These are phyloP conservation scores for Acacia confusa DNA, from an alignment of 306 rosid species.

Conservation along the genomic window DNA sequence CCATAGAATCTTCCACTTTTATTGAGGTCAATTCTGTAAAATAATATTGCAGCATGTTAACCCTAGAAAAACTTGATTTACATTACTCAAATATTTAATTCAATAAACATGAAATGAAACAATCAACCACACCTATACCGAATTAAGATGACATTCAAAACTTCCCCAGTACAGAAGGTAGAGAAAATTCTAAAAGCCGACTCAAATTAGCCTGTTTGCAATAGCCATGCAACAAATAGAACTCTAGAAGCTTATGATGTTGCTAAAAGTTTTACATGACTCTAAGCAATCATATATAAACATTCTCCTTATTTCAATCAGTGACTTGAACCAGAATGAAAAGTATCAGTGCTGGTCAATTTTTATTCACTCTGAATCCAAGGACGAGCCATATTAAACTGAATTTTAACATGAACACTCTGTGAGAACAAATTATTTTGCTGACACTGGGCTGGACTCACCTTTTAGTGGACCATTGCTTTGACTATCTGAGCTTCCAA, in stretches of 20 bases:
- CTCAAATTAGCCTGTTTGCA: slow-evolving; percentile 8
- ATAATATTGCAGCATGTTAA: slow-evolving; percentile 23
- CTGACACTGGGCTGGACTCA: slow-evolving; percentile 31
- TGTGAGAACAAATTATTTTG: slow-evolving; percentile 19
- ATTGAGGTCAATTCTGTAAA: slow-evolving; percentile 50
- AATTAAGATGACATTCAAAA: not conserved
- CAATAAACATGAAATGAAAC: slow-evolving; percentile 2
- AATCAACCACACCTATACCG: slow-evolving; percentile 4
- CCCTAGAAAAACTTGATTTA: not conserved
- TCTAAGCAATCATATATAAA: slow-evolving; percentile 6
- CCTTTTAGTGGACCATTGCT: slow-evolving; percentile 50
- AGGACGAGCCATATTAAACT: slow-evolving; percentile 22
- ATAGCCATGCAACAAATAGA: not conserved
- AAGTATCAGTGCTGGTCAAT: slow-evolving; percentile 9
- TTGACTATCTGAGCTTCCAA: slow-evolving; percentile 38
- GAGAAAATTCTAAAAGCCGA: slow-evolving; percentile 23
- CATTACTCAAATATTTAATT: slow-evolving; percentile 13
- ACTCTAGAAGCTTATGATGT: not conserved
- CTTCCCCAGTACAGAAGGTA: not conserved
- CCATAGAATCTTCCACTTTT: slow-evolving; percentile 53
- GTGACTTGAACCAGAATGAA: slow-evolving; percentile 18
- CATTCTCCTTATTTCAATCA: slow-evolving; percentile 19
- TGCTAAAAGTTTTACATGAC: slow-evolving; percentile 12
- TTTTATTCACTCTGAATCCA: slow-evolving; percentile 11
- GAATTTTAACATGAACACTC: slow-evolving; percentile 17